Base-by-base conservation (phyloP, 208 protist species). In the Wallacemonas collosoma region DNA sequence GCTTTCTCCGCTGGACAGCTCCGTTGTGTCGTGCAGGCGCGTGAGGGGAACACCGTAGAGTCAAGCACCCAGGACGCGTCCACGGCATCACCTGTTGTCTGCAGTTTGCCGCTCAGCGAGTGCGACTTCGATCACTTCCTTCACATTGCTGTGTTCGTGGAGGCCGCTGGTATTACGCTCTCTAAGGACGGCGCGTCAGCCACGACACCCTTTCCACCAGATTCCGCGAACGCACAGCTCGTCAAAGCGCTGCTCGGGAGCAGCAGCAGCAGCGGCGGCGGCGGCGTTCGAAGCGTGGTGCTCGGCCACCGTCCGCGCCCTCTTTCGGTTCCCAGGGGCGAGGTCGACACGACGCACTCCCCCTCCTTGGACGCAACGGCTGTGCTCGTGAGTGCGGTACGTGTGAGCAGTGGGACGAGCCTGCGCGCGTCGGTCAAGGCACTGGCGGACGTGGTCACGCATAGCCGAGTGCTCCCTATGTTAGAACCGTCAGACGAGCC, bases 111-210 rank as follows among this genome's bases (percentile, higher is more conserved):
- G 8, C 26, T 86, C 17, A 38, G 61, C 15, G 51, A 63, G 17
- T 72, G 75, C 39, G 82, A 93, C 57, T 88, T 77, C 80, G 80
- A 89, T 68, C 71, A 60, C 61, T 89, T 82, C 72, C 74, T 87
- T 64, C 71, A 93, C 66, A 51, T 93, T 14, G 69, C 82, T 0
- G 75, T 85, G n/a, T 76, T 89, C 3, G 8, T 93, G 3, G 84
- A 93, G 17, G 63, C 60, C 12, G 71, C 70, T 26, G 55, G 53
- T 6, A 26, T 89, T 8, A 89, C 82, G 41, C 66, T 93, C 3
- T 66, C 75, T 55, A 93, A 89, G 76, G 80, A 71, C 11, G 71
- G 75, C 35, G 64, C 77, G 51, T 72, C 72, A 11, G 72, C 61
- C 47, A 79, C 75, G 50, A 54, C 55, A 7, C 35, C 60, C 11